These are phyloP conservation scores for Nannizziopsis barbatae DNA, from an alignment of 2,329 filamentous ascomycete genomes.

Conservation along the genomic window DNA sequence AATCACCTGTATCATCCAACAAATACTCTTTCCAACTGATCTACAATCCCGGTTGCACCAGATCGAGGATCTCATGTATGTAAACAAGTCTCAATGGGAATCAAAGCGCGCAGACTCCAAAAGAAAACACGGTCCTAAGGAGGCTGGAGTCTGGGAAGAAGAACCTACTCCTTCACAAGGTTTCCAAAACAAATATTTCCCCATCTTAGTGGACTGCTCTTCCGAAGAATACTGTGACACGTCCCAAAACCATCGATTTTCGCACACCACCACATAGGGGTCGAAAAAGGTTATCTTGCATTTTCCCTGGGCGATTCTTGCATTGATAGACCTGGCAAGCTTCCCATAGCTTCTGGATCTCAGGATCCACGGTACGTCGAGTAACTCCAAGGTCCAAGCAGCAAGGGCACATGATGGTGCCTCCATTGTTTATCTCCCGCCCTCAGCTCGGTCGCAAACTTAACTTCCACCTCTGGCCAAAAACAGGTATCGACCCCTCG, in stretches of 20 bases:
- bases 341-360: conserved; percentile 5
- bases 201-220: no score
- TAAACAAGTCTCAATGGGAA: no score
- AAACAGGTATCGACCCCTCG: conserved; percentile 36
- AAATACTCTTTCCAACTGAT: background rate
- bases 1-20: background rate
- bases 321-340: background rate
- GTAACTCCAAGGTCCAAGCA: conserved; percentile 42
- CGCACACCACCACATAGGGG: background rate
- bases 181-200: no score
- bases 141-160: no score
- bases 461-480: conserved; percentile 42
- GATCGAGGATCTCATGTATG: background rate
- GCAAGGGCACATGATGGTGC: conserved; percentile 43
- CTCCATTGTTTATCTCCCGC: conserved; percentile 35
- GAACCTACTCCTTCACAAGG: no score
- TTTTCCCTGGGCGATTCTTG: background rate
- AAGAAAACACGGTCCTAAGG: no score
- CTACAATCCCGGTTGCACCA: background rate
- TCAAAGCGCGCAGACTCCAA: no score
- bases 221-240: no score
- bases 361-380: conserved; percentile 42
- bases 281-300: background rate
- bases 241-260: no score
- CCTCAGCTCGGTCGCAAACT: conserved; percentile 39